These are phyloP conservation scores for Verticillium isaacii DNA, from an alignment of 2,329 filamentous ascomycete species.

Conservation along the genomic window DNA sequence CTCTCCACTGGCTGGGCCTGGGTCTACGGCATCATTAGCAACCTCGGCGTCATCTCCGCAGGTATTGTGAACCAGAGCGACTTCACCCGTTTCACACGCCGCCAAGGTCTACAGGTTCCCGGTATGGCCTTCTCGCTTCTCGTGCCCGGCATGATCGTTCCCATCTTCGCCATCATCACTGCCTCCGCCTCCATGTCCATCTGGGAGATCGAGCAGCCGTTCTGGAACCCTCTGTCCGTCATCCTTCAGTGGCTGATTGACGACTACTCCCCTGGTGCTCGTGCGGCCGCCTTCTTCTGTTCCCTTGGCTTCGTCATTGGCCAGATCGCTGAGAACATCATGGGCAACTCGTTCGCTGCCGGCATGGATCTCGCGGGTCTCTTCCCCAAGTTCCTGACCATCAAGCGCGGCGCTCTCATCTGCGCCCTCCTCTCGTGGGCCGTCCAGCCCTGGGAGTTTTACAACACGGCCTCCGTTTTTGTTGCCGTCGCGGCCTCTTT, in stretches of 20 bases:
- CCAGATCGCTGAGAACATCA: constrained; percentile 22
- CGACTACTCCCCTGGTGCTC: constrained; percentile 17
- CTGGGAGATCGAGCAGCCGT: constrained; percentile 16
- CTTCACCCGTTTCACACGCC: constrained; percentile 21
- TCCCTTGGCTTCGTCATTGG: constrained; percentile 20
- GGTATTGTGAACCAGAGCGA: constrained; percentile 24
- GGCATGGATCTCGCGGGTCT: constrained; percentile 23
- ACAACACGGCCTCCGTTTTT: constrained; percentile 21
- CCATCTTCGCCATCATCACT: constrained; percentile 18
- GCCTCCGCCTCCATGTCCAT: constrained; percentile 21
- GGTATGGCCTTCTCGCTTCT: constrained; percentile 21
- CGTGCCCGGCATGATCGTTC: constrained; percentile 21
- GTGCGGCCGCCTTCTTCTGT: constrained; percentile 23
- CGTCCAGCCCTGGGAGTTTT: constrained; percentile 24
- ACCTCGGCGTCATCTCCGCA: constrained; percentile 20
- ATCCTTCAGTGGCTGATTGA: constrained; percentile 22
- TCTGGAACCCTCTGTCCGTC: constrained; percentile 20
- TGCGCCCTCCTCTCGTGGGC: constrained; percentile 17
- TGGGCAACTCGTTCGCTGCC: constrained; percentile 21
- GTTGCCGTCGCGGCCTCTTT: constrained; percentile 20
- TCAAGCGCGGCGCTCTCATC: constrained; percentile 20
- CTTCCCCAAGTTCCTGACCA: constrained; percentile 20
- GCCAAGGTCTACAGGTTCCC: constrained; percentile 14
- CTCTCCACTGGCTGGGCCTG: constrained; percentile 21
- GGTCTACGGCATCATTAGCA: constrained; percentile 23